Base-by-base conservation (phyloP, 305 asterid genomes). In the Caryopteris hybrid region DNA sequence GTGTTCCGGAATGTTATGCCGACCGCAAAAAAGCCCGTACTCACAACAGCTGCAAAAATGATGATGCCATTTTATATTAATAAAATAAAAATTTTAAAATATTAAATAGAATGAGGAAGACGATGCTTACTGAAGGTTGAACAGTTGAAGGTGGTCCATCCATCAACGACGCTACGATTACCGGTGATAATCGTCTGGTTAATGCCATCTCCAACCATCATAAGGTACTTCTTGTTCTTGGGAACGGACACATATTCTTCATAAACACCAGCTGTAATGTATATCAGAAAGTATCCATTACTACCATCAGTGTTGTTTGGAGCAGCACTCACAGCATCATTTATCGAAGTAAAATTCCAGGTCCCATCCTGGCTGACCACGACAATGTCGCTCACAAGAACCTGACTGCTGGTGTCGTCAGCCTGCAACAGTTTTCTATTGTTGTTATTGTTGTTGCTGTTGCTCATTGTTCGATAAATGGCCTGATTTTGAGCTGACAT, bases 81-180 rank as follows among this genome's bases (percentile, higher is more conserved):
- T n/a, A n/a, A n/a, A n/a, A n/a, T n/a, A n/a, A n/a, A n/a, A n/a
- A n/a, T n/a, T n/a, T n/a, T n/a, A n/a, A n/a, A n/a, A n/a, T n/a
- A n/a, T n/a, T n/a, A n/a, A n/a, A n/a, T 31, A 52, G 23, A 42
- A 14, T 33, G 33, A 12, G n/a, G 17, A 58, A 8, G 2, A 3
- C 7, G 12, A 2, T 38, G 31, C 71, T 71, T 80, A 91, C 96
- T 76, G 2, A 92, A 82, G 3, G 95, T 83, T 3, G 88, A 48
- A 27, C 88, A 90, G 70, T 85, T 79, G 79, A 86, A 88, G 17
- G 98, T 92, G 0, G 96, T 86, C 90, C 86, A 92, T 54, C 96
- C 96, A 64, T 86, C 95, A 4, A 33, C 81, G 4, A 86, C 85
- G 64, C 59, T 90, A 9, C 42, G 89, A 63, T 81, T 85, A 5